Evolutionary conservation across 805 yeast genomes (phyloP), one percentile per base, ranked within the genome.

Genomic region (Starmerella powellii): DNA sequence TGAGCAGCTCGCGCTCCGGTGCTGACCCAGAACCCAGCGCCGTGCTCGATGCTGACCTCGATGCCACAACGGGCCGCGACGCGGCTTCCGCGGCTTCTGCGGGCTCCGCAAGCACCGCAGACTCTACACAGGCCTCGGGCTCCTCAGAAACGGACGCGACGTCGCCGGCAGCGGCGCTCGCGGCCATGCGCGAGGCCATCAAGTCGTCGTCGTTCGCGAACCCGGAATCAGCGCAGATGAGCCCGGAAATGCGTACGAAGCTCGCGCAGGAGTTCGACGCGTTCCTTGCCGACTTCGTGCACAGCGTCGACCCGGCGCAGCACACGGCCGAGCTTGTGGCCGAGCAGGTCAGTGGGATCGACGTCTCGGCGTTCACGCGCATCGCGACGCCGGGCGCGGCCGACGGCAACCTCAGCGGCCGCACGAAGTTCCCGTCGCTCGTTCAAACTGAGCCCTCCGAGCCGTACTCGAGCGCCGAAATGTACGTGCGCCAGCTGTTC

Each of bases 391-490:
- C 27, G 24, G 27, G 27, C 11, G 40, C 26, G 8, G 42, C 26
- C 20, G 48, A 41, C 40, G 48, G 44, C n/a, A 49, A 41, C 45
- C 37, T 37, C 38, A 40, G 41, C 34, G 50, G 44, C 34, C 34
- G 26, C 27, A 29, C 45, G 15, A 45, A 57, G 59, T 79, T 68
- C 59, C 91, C 94, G 37, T 70, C 71, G 48, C 68, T 86, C 46
- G 70, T 70, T 38, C 76, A 77, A 30, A 72, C 88, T 0, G 66
- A 72, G 8, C 68, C 66, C 31, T 68, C 69, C 44, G 76, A 74
- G 59, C 76, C 87, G 31, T 87, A 83, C 61, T 72, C 93, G 1
- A 62, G 67, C 31, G 85, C 83, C 52, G 96, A 87, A 61, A 68
- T 86, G 37, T 78, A 72, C 49, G 66, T 83, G 48, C 76, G 96